phyloP scores from a whole-genome alignment of 1,139 yeast genomes.

The Arxiozyma telluris region DNA sequence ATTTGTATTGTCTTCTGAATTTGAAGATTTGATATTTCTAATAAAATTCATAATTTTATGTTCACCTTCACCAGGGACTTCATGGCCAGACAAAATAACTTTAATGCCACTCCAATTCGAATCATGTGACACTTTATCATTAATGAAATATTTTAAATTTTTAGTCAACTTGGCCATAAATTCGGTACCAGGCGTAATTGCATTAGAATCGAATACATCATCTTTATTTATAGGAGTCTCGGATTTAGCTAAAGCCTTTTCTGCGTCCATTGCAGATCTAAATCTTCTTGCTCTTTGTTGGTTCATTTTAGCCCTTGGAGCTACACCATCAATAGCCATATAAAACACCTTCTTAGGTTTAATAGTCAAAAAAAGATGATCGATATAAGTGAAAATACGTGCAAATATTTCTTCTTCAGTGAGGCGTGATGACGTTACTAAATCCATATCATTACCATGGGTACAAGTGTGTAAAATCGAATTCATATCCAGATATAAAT shows the following conservation, averaged over 20 bases:
- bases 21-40: conserved; percentile 68
- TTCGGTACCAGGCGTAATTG: conserved; percentile 97
- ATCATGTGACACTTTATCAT: conserved; percentile 82
- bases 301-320: conserved; percentile 98
- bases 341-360: conserved; percentile 80
- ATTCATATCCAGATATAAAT: conserved; percentile 92
- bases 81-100: conserved; percentile 85
- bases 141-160: conserved; percentile 81
- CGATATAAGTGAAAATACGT: conserved; percentile 89
- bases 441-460: conserved; percentile 60
- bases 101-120: conserved; percentile 84
- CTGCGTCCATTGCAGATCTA: conserved; percentile 91
- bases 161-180: conserved; percentile 88
- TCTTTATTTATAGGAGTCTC: conserved; percentile 38
- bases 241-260: conserved; percentile 49
- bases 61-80: conserved; percentile 99
- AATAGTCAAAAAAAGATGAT: conserved; percentile 80
- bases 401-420: conserved; percentile 89
- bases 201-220: conserved; percentile 84
- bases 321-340: conserved; percentile 99
- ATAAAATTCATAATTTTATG: conserved; percentile 96
- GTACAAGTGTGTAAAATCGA: conserved; percentile 92
- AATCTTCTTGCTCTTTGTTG: conserved; percentile 97
- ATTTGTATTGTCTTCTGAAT: conserved; percentile 62
- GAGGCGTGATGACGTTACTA: conserved; percentile 45